Base-by-base conservation (phyloP, 352 stramenopile genomes). In the Phytophthora uliginosa region DNA sequence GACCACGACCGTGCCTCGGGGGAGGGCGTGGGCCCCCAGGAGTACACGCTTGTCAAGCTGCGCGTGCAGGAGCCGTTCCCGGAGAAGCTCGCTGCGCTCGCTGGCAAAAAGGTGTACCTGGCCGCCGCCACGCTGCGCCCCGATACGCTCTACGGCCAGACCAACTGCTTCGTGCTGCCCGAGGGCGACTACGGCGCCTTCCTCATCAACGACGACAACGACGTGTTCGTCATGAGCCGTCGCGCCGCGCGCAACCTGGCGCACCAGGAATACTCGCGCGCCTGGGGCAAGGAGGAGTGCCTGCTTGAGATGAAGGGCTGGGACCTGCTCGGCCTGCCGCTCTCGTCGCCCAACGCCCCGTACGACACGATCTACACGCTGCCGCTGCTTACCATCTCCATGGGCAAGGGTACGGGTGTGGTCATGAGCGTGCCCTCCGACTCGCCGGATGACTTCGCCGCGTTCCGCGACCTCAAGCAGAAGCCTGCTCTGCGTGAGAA, bases 141-240 rank as follows among this genome's bases (percentile, higher is more conserved):
- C 0, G 98, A 99, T 86, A 99, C 98, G 52, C 99, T 99, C 95
- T 99, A 99, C 79, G 98, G 98, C 56, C 98, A 99, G 90, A 99
- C 98, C 13, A 99, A 99, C 89, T 99, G 98, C 90, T 99, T 99
- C 74, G 97, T 99, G 69, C 89, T 99, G 47, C 98, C 98, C 9
- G 95, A 98, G 22, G 98, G 98, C 63, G 96, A 99, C 81, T 99
- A 99, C 84, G 98, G 98, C 63, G 98, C 97, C 6, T 99, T 98
- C 87, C 82, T 98, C 59, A 95, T 99, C 63, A 96, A 97, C 74
- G 88, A 99, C 72, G 82, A 93, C 63, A 81, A 90, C 22, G 97
- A 99, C 64, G 90, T 99, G 47, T 99, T 99, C 77, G 94, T 99
- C 70, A 99, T 99, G 76, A 98, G 84, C 69, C 90, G 86, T 56